A percentile compares a stretch with the other conserved stretches of the same genome.
Evolutionary conservation across 1,139 yeast species (phyloP).

Genomic region (Dujonia santamariae): DNA sequence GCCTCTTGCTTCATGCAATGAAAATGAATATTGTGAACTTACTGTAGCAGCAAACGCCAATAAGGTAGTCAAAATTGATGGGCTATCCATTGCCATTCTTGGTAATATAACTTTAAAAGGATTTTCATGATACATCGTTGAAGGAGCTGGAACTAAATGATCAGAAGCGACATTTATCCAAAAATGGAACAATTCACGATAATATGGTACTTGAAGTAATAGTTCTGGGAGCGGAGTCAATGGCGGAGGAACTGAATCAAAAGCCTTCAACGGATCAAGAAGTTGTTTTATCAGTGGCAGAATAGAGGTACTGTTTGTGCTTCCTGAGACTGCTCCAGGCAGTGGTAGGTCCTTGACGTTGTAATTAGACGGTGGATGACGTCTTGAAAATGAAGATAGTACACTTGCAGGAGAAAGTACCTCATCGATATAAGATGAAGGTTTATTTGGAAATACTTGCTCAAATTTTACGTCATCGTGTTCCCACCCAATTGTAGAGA

Average conservation of each 20-base stretch:
- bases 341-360: too few species aligned
- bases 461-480: too few species aligned
- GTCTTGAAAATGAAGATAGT: too few species aligned
- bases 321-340: too few species aligned
- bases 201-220: slow-evolving; percentile 55
- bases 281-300: too few species aligned
- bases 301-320: too few species aligned
- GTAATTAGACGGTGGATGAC: too few species aligned
- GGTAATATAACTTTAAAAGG: slow-evolving; percentile 70
- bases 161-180: slow-evolving; percentile 62
- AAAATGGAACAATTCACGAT: slow-evolving; percentile 59
- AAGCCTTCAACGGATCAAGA: slow-evolving; percentile 9
- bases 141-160: slow-evolving; percentile 68
- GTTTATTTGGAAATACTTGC: too few species aligned
- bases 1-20: slow-evolving; percentile 38
- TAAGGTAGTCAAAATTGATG: slow-evolving; percentile 57
- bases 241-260: slow-evolving; percentile 42
- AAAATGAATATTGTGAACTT: slow-evolving; percentile 29
- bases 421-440: too few species aligned
- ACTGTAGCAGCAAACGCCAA: slow-evolving; percentile 68
- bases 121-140: slow-evolving; percentile 52
- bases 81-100: slow-evolving; percentile 61
- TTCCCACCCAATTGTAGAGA: too few species aligned
- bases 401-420: too few species aligned
- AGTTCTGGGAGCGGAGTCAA: slow-evolving; percentile 57